Conservation (phyloP, 2,329 filamentous ascomycete species). For the Colletotrichum liriopes region DNA sequence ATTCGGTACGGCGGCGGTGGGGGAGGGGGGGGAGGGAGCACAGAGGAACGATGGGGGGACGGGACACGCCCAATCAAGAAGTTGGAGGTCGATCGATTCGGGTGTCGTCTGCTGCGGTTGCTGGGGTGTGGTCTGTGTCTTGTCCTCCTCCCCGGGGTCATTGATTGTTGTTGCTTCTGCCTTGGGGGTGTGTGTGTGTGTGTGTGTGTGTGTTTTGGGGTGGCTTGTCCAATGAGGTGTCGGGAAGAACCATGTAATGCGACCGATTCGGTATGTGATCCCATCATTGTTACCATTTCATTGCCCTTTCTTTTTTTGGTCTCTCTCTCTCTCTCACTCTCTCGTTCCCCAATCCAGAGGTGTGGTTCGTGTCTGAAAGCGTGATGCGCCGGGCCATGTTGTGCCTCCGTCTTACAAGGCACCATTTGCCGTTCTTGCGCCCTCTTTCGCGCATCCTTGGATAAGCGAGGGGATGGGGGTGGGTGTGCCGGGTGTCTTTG, state of each 20-base stretch:
- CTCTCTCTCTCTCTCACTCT: not conserved
- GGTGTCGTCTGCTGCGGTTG: not conserved
- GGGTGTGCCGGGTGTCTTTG: not conserved
- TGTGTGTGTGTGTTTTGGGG: not conserved
- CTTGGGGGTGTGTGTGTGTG: not conserved
- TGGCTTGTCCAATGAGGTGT: constrained; percentile 7
- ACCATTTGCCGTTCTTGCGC: not conserved
- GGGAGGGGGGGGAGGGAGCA: not conserved
- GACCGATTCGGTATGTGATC: constrained; percentile 24
- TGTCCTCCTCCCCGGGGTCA: no score
- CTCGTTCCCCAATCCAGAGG: not conserved
- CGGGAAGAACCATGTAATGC: not conserved
- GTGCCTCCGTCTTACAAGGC: no score
- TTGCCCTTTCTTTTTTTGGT: not conserved
- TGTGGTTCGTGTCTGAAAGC: not conserved
- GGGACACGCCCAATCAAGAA: not conserved
- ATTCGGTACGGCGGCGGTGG: constrained; percentile 9
- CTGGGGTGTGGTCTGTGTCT: not conserved
- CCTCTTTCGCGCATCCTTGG: not conserved
- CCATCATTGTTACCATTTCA: constrained; percentile 1
- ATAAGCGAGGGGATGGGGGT: not conserved
- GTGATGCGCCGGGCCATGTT: not conserved
- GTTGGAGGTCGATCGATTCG: not conserved
- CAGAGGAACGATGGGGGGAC: not conserved
- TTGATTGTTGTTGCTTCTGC: not conserved